Base-by-base conservation (phyloP, 345 rosid species). In the Erysimum cheiranthoides region DNA sequence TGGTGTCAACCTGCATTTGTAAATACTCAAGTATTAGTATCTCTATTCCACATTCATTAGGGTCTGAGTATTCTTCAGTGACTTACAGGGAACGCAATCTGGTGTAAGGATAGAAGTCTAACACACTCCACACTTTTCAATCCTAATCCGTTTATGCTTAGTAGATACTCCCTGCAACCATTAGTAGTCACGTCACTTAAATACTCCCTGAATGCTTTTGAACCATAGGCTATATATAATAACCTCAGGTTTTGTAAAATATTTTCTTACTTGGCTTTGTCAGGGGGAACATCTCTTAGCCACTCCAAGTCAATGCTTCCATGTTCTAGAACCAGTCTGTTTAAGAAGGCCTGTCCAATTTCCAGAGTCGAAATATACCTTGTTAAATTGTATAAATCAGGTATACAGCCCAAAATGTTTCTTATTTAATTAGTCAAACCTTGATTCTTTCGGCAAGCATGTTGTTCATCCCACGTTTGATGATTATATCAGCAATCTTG, bases 51-150 rank as follows among this genome's bases (percentile, higher is more conserved):
- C 66, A 35, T 74, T 52, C 43, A 16, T 27, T 21, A 70, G 8
- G 34, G 12, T 51, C 9, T 39, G 43, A 49, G 13, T 57, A 61
- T 64, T 27, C 14, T 18, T 52, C 6, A 16, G 47, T 34, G 70
- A 78, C 94, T 90, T 84, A 90, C 97, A 4, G 97, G 98, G 68
- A 94, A 94, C 16, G 98, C 97, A 32, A 86, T 84, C 49, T 94
- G 97, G 65, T 92, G 97, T 62, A 92, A 86, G 14, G 97, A 90
- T 46, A 94, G 75, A 81, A 94, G 95, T 71, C 97, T 86, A 67
- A 94, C 97, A 54, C 98, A 94, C 71, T 94, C 97, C 32, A 92
- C 97, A 32, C 97, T 94, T 82, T 92, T 94, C 74, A 94, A 69
- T 31, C 97, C 96, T 70, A 92, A 59, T 30, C 98, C 98, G 10